Evolutionary conservation across 2,329 filamentous ascomycete species (phyloP), one percentile per base, ranked within the genome.

Genomic region (Cladobotryum mycophilum): DNA sequence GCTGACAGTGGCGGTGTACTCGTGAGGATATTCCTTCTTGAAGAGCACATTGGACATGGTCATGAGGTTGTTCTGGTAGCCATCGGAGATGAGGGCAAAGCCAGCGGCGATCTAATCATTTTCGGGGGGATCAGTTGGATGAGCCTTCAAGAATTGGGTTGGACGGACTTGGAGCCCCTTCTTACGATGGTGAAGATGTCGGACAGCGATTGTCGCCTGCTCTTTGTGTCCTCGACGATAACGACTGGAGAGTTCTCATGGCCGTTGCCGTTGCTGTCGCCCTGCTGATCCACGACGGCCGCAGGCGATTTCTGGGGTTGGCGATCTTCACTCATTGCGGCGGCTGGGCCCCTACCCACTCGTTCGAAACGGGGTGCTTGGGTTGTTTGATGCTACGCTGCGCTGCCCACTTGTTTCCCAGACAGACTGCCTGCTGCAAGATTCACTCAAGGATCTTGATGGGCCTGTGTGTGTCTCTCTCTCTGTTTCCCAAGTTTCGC

Each of bases 31-130:
- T 46, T 64, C 61, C 46, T 63, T 57, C 43, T 59, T 61, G 51
- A 65, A 63, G 17, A 64, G 50, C 18, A 67, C 62, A 41, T 65
- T 64, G 45, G 58, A 56, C 62, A 65, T 65, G 41, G 62, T 65
- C 62, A 68, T 70, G 18, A 70, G 56, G 53, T 68, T 66, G 58
- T 67, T 69, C 38, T 68, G 63, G 58, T 68, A 68, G 18, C 67
- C 67, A 42, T 69, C 67, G 3, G 64, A 66, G 46, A 67, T 62
- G 41, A 67, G 60, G 12, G 67, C 67, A 6, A 64, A 63, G 5
- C 66, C 67, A 8, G 62, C 60, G 47, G 62, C 63, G 25, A 63
- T 55, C 59, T 59, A 34, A 5, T 15, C 30, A n/a, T n/a, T n/a
- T n/a, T n/a, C n/a, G n/a, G 14, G n/a, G 41, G n/a, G 11, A 34